Conservation (phyloP, 1,284 basidiomycete genomes). For the Sparassis latifolia region DNA sequence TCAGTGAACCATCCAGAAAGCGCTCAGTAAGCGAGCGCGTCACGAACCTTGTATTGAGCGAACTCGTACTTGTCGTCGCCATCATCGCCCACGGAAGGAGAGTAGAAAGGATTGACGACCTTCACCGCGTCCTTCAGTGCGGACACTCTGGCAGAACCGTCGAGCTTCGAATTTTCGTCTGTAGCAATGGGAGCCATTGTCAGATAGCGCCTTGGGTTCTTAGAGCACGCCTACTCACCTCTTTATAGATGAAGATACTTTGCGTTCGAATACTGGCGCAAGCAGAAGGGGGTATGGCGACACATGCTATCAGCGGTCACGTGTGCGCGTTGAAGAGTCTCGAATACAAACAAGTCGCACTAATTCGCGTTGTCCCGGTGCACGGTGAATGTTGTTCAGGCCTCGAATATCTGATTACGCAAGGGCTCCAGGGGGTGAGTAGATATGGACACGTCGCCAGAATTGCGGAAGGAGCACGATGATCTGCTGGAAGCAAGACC, state of each 20-base stretch:
- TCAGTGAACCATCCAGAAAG: not conserved
- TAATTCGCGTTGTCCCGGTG: too few species aligned
- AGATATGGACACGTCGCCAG: too few species aligned
- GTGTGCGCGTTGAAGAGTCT: not conserved
- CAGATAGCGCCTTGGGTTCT: not conserved
- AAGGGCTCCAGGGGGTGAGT: too few species aligned
- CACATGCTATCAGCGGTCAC: not conserved
- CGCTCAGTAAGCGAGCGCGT: not conserved
- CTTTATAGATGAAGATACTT: not conserved
- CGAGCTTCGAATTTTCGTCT: conserved; percentile 19
- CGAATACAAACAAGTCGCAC: not conserved
- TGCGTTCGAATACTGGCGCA: conserved; percentile 1
- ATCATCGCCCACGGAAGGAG: conserved; percentile 46
- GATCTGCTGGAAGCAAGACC: too few species aligned
- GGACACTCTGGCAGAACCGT: conserved; percentile 10
- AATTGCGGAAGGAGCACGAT: too few species aligned
- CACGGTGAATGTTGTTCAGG: too few species aligned
- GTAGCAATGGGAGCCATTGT: conserved; percentile 42
- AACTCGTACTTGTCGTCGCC: conserved; percentile 43
- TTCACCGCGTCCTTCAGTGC: conserved; percentile 14
- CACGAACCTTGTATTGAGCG: conserved; percentile 52
- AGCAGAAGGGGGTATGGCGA: conserved; percentile 8
- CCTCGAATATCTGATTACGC: too few species aligned
- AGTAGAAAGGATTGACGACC: conserved; percentile 62
- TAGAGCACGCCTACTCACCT: not conserved